These are phyloP conservation scores for Ceratocystis cubensis DNA, from an alignment of 2,329 filamentous ascomycete genomes.

Conservation along the genomic window DNA sequence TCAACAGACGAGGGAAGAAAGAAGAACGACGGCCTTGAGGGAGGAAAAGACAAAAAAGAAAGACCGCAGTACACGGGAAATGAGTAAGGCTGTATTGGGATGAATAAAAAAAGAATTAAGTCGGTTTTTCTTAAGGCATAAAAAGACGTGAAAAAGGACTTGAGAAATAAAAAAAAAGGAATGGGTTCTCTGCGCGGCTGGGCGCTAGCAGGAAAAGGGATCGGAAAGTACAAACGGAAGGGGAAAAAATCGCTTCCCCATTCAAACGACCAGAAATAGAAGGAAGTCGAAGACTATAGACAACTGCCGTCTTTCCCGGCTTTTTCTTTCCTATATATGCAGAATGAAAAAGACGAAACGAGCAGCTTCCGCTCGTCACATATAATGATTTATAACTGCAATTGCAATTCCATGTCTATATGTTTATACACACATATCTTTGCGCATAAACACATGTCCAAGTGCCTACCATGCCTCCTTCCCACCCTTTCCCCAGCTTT, in stretches of 20 bases:
- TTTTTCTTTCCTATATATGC: not conserved
- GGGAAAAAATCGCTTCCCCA: not conserved
- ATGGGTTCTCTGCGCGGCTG: not conserved
- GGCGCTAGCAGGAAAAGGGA: conserved; percentile 4
- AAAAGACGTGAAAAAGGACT: not conserved
- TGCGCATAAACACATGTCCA: no score
- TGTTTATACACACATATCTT: no score
- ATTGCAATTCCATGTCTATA: no score
- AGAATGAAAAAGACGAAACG: no score
- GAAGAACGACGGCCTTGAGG: not conserved
- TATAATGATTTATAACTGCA: no score
- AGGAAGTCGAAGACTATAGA: conserved; percentile 5
- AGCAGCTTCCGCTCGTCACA: no score
- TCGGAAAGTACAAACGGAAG: conserved; percentile 10
- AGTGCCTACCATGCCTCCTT: no score
- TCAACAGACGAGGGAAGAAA: not conserved
- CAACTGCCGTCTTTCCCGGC: not conserved
- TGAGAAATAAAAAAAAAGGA: not conserved
- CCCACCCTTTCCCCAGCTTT: no score
- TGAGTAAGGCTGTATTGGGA: conserved; percentile 21
- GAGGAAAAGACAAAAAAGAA: not conserved
- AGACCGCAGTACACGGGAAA: not conserved
- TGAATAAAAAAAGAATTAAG: conserved; percentile 12
- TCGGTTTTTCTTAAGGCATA: no score
- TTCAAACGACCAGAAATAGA: not conserved